These are phyloP conservation scores for Euptelea pleiosperma DNA, from an alignment of 164 flowering plant genomes.

Conservation along the genomic window DNA sequence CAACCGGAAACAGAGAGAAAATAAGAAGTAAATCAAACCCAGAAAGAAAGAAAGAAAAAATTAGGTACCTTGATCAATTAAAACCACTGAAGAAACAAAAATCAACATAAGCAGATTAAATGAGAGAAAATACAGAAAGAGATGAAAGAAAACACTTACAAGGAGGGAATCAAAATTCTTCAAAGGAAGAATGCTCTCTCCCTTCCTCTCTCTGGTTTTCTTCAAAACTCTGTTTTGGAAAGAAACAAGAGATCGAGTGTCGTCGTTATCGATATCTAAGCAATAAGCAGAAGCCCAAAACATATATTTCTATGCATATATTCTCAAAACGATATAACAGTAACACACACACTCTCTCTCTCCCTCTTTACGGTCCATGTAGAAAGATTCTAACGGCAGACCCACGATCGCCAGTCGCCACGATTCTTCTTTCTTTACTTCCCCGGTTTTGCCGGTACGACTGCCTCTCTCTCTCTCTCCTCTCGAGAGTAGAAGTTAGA, in stretches of 20 bases:
- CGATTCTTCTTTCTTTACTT: constrained; percentile 18
- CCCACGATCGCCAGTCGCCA: constrained; percentile 23
- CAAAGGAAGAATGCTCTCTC: constrained; percentile 38
- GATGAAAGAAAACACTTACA: constrained; percentile 54
- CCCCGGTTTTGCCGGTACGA: constrained; percentile 28
- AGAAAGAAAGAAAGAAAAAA: constrained; percentile 17
- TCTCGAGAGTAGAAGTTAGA: too few relatives aligned
- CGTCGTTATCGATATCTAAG: constrained; percentile 14
- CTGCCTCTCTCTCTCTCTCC: too few relatives aligned
- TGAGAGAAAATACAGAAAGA: too few relatives aligned
- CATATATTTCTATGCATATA: neutral
- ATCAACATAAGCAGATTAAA: neutral
- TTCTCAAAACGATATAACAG: too few relatives aligned
- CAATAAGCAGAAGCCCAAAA: constrained; percentile 7
- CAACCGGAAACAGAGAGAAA: constrained; percentile 11
- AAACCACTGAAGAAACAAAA: neutral
- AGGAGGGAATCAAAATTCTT: constrained; percentile 43
- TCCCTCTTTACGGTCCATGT: neutral
- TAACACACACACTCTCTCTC: neutral
- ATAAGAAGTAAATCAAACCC: constrained; percentile 19
- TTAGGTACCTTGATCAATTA: neutral
- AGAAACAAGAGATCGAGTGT: constrained; percentile 53
- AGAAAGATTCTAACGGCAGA: constrained; percentile 12
- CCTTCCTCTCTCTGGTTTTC: constrained; percentile 17
- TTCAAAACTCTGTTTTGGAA: constrained; percentile 28